Percentiles rank a stretch among this genome's conserved stretches.
Conservation (phyloP, 2,329 filamentous ascomycete species). For the Fusarium solani-melongenae region DNA sequence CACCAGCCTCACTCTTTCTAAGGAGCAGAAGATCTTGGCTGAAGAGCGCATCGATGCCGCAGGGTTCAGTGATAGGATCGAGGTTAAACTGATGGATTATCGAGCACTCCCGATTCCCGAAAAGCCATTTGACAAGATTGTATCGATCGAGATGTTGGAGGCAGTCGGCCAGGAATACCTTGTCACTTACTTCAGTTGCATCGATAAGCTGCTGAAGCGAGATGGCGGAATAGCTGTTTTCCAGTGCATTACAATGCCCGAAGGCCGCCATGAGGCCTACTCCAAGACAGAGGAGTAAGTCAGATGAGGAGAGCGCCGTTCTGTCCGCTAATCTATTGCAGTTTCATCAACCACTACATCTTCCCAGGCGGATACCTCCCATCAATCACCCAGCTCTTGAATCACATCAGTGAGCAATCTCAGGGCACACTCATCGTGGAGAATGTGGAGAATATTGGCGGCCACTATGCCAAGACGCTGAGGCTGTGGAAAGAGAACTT, state of each 20-base stretch:
- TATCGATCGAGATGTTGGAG: constrained; percentile 84
- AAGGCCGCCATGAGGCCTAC: constrained; percentile 74
- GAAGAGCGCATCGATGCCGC: constrained; percentile 72
- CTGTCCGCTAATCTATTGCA: constrained; percentile 32
- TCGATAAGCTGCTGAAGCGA: constrained; percentile 72
- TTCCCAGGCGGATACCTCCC: constrained; percentile 82
- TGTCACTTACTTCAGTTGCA: constrained; percentile 72
- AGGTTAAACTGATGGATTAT: constrained; percentile 77
- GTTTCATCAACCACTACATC: constrained; percentile 81
- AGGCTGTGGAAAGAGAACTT: constrained; percentile 77
- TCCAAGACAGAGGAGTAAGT: constrained; percentile 71
- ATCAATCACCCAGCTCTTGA: constrained; percentile 65
- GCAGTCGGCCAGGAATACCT: constrained; percentile 77
- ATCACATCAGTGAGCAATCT: constrained; percentile 70
- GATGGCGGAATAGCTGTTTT: constrained; percentile 76
- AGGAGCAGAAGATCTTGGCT: constrained; percentile 75
- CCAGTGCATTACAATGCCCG: constrained; percentile 83
- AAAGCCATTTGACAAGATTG: constrained; percentile 73
- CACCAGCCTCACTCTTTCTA: constrained; percentile 74
- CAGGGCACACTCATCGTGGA: constrained; percentile 73
- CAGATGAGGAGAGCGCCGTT: background rate
- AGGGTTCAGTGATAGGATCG: constrained; percentile 69
- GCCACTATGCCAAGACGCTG: constrained; percentile 77
- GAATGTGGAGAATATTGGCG: constrained; percentile 76
- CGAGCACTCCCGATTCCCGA: constrained; percentile 67